A percentile compares a stretch with the other conserved stretches of the same genome.
Evolutionary conservation across 1,284 basidiomycete species (phyloP).

Genomic region (Phlebopus sp.): DNA sequence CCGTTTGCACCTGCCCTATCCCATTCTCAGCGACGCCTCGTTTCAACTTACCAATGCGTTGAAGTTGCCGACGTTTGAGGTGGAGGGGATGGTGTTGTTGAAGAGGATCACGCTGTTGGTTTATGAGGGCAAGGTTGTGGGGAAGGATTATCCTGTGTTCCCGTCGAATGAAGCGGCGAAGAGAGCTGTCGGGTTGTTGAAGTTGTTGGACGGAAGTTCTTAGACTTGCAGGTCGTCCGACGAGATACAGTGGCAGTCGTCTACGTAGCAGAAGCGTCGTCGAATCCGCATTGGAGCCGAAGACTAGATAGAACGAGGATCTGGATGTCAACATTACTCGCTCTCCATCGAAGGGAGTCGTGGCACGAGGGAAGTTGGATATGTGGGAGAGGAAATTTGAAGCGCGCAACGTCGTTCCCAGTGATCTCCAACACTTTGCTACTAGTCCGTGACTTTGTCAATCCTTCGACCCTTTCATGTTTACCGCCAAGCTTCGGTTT

Average conservation of each 20-base stretch:
- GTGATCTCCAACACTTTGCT: too few species aligned
- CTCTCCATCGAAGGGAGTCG: too few species aligned
- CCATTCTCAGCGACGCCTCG: conserved; percentile 19
- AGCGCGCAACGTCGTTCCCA: too few species aligned
- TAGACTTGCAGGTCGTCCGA: not conserved
- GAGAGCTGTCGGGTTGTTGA: conserved; percentile 10
- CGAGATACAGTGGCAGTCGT: not conserved
- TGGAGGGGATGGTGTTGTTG: conserved; percentile 14
- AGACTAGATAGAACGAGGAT: too few species aligned
- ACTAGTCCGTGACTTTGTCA: too few species aligned
- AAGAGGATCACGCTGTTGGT: conserved; percentile 23
- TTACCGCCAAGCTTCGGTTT: conserved; percentile 2
- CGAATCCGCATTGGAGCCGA: too few species aligned
- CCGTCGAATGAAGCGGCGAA: conserved; percentile 19
- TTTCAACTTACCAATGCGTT: conserved; percentile 8
- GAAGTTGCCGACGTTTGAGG: conserved; percentile 21
- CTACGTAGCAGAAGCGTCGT: too few species aligned
- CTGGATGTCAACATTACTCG: too few species aligned
- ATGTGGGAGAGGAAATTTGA: too few species aligned
- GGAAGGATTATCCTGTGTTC: conserved; percentile 23
- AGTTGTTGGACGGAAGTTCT: conserved; percentile 6
- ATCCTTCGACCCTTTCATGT: too few species aligned
- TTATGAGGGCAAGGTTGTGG: conserved; percentile 10
- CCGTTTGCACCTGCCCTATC: conserved; percentile 19
- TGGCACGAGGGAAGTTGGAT: too few species aligned